Base-by-base conservation (phyloP, 805 yeast genomes). In the Candida succiphila region DNA sequence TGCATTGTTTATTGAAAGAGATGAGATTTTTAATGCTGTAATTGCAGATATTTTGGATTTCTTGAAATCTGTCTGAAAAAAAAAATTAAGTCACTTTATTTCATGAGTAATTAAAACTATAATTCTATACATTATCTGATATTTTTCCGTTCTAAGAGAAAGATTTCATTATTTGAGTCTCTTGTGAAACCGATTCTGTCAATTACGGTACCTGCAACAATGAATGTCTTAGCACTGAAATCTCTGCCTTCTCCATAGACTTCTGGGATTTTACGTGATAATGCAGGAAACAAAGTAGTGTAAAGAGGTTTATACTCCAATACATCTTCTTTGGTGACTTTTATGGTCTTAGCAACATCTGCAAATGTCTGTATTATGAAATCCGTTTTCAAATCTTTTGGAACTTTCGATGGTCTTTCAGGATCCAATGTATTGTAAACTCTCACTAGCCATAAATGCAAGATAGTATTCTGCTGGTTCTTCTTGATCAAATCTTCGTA, bases 401-500 rank as follows among this genome's bases (percentile, higher is more conserved):
- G 17, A 29, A 36, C 15, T 79, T 63, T 65, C 80, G 78, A 3
- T 61, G 58, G 1, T 85, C 82, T 14, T 7, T 48, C 20, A 43
- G 52, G 8, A 44, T 48, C 35, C 64, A 61, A 13, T 48, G 52
- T 4, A 48, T 77, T 79, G 36, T 63, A 58, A 37, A 72, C 67
- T 43, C 86, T 63, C 24, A 81, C 70, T 18, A 81, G 58, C 73
- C 79, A 82, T 26, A 82, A 52, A 16, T 78, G 51, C 52, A 82
- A 58, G 2, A 70, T 68, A 42, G 77, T 80, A 36, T 76, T 78
- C 37, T 74, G 56, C 30, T 74, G 62, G 27, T 65, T 61, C 28
- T 69, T 60, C 3, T 53, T 61, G 2, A 66, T 45, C 13, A 81
- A 44, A 30, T 71, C 75, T 4, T 72, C 77, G 43, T 67, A 75